phyloP scores from a whole-genome alignment of 2,329 filamentous ascomycete species.

The Graphilbum sp. region DNA sequence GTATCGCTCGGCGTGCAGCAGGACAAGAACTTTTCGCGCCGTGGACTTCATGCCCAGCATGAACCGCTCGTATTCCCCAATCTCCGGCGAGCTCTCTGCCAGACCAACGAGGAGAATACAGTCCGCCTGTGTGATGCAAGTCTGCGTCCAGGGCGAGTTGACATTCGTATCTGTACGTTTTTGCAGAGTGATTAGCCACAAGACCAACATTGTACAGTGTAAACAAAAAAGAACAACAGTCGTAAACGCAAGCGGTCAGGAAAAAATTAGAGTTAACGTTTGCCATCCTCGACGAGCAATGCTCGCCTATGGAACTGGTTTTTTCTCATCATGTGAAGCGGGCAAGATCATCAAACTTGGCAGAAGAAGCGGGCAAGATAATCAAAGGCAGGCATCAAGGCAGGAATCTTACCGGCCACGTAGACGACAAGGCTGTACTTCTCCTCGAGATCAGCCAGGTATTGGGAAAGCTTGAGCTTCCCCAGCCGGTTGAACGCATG shows the following conservation, averaged over 20 bases:
- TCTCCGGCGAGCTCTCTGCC: constrained; percentile 74
- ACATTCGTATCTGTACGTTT: constrained; percentile 82
- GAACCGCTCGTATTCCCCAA: constrained; percentile 94
- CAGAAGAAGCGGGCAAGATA: background rate
- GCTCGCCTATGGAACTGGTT: constrained; percentile 28
- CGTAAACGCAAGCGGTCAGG: constrained; percentile 29
- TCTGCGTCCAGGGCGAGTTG: constrained; percentile 96
- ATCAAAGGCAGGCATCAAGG: too few relatives aligned
- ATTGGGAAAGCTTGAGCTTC: constrained; percentile 87
- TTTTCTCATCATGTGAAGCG: constrained; percentile 34
- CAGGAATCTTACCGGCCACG: constrained; percentile 61
- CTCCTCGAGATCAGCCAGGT: constrained; percentile 90
- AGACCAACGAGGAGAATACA: constrained; percentile 87
- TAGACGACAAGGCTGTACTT: constrained; percentile 94
- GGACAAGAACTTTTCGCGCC: constrained; percentile 77
- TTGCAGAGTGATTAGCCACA: background rate
- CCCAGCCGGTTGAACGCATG: constrained; percentile 97
- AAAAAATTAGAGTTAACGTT: constrained; percentile 52
- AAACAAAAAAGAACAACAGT: background rate
- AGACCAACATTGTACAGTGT: background rate
- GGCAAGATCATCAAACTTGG: background rate
- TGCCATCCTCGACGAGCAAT: constrained; percentile 34
- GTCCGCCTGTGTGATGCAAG: constrained; percentile 91
- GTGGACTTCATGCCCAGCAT: constrained; percentile 95
- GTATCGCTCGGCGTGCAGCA: constrained; percentile 80